phyloP scores from a whole-genome alignment of 257 asterid genomes.

The Scutellaria galericulata region DNA sequence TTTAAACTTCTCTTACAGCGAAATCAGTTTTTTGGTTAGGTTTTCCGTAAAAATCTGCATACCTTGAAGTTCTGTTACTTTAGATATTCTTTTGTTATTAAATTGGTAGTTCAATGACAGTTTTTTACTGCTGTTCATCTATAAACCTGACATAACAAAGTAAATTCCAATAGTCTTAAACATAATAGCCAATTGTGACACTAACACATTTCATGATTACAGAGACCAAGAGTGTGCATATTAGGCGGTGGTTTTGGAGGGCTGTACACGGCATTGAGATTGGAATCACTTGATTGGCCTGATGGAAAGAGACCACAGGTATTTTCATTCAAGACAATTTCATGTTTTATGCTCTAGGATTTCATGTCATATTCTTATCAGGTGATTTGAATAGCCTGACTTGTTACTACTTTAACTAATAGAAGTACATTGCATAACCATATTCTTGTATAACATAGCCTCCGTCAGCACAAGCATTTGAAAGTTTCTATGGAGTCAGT shows the following conservation, averaged over 20 bases:
- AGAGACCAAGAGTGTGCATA: constrained; percentile 97
- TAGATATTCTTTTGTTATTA: too few species aligned
- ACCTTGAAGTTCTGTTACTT: too few species aligned
- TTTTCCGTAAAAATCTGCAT: neutral
- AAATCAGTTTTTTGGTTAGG: neutral
- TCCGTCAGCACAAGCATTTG: constrained; percentile 14
- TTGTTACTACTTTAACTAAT: constrained; percentile 1
- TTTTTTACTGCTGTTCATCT: too few species aligned
- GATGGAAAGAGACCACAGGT: constrained; percentile 96
- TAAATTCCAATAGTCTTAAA: neutral
- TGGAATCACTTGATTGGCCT: constrained; percentile 95
- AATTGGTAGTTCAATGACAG: too few species aligned
- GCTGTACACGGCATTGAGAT: constrained; percentile 89
- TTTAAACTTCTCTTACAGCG: neutral
- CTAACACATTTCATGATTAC: constrained; percentile 42
- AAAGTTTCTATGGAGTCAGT: neutral
- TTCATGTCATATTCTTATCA: neutral
- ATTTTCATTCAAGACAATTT: constrained; percentile 21
- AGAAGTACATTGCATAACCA: neutral
- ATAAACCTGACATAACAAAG: neutral
- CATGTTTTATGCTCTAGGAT: constrained; percentile 15
- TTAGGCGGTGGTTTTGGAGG: constrained; percentile 99
- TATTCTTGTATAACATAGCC: neutral
- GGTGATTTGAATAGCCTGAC: constrained; percentile 1
- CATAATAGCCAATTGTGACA: neutral